Evolutionary conservation across 2,329 filamentous ascomycete species (phyloP), one percentile per base, ranked within the genome.

Genomic region (Penicillium thymicola): DNA sequence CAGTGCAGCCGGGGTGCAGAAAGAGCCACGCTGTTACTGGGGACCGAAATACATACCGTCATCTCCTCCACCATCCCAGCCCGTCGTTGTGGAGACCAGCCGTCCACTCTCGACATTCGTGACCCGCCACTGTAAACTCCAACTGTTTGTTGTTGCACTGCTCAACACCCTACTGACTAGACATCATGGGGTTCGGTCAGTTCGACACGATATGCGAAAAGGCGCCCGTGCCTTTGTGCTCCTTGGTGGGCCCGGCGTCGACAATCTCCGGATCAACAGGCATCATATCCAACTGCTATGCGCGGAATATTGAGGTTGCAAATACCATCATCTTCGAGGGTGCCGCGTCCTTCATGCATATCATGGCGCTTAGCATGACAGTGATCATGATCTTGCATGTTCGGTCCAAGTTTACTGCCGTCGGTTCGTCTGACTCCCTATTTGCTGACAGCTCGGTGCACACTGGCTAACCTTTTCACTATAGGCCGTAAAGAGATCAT

Each of bases 281-380:
- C 65, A 94, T 97, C 63, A 88, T 96, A 73, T 86, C 94, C 55
- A 85, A 87, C 70, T 99, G 94, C 81, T 97, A 93, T 78, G 90
- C 94, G 58, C 87, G 94, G 58, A 95, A 94, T 69, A 93, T 99
- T 75, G 92, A 97, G 76, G 77, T 97, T 65, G 94, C 92, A 65
- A 99, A 99, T 78, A 99, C 94, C 40, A 93, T 97, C 78, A 99
- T 99, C 70, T 99, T 99, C 74, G 87, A 97, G 77, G 90, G 88
- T 70, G 94, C 92, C 28, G 87, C 92, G 23, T 90, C 90, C 60
- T 92, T 93, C 70, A 90, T 94, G 78, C 94, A 99, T 76, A 97
- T 99, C 65, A 79, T 89, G 55, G 90, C 93, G 14, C 80, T 99
- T 58, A 80, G 87, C 66, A 97, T 99, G 93, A 95, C 92, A 4